Evolutionary conservation across 129 eudicot genomes (phyloP).

Genomic region (Logfia minima): DNA sequence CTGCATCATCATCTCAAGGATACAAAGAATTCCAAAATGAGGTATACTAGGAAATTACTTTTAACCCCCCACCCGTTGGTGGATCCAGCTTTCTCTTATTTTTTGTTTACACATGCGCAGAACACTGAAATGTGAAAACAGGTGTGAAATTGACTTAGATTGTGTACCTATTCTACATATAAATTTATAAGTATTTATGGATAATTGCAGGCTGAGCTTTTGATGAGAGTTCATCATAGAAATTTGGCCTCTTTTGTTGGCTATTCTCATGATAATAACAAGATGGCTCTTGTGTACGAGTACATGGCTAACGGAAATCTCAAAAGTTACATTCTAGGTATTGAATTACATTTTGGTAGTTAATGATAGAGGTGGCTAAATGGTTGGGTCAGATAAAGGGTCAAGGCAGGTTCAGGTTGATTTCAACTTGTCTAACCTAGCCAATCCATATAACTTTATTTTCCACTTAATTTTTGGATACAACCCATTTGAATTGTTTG

Average conservation of each 20-base stretch:
- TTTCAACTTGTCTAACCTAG: too few relatives aligned
- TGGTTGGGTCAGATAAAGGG: too few relatives aligned
- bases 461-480: background rate
- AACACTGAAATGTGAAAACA: background rate
- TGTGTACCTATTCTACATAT: background rate
- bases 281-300: conserved; percentile 48
- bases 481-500: background rate
- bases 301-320: conserved; percentile 47
- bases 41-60: conserved; percentile 6
- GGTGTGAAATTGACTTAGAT: background rate
- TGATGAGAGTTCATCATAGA: conserved; percentile 53
- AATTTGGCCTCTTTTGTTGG: conserved; percentile 45
- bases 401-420: too few relatives aligned
- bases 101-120: background rate
- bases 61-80: background rate
- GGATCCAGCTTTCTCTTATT: too few relatives aligned
- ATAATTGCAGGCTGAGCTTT: conserved; percentile 41
- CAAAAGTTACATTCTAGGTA: conserved; percentile 39
- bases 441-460: too few relatives aligned
- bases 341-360: conserved; percentile 7
- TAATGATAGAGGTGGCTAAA: background rate
- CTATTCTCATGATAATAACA: conserved; percentile 35
- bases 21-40: conserved; percentile 37
- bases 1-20: conserved; percentile 38
- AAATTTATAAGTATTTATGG: background rate